Base-by-base conservation (phyloP, 1,139 yeast species). In the Hemisphaericaspora xylanilytica region DNA sequence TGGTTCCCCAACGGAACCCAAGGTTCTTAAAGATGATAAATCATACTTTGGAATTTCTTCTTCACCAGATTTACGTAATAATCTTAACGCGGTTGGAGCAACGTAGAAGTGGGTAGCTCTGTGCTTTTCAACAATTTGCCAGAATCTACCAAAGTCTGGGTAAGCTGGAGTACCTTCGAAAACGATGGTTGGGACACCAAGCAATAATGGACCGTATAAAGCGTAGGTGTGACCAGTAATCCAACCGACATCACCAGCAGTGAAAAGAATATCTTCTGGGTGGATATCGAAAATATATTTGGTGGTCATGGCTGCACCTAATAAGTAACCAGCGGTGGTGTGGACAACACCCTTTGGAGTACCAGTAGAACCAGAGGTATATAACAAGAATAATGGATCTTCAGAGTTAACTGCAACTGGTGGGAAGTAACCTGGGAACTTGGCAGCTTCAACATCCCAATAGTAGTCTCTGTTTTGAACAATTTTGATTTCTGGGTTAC, bases 231-330 rank as follows among this genome's bases (percentile, higher is more conserved):
- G 98, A 54, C 98, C 98, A 30, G 98, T 92, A 61, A 92, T 92
- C 98, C 98, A 92, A 63, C 98, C 98, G 39, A 92, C 96, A 65
- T 92, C 98, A 63, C 97, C 97, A 39, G 97, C 97, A 38, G 97
- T 90, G 75, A 92, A 92, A 46, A 92, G 73, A 39, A 85, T 77
- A 64, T 92, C 98, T 54, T 85, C 85, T 39, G 82, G 79, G 61
- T 88, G 96, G 42, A 92, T 76, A 64, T 94, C 98, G 61, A 92
- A 92, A 42, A 90, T 86, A 65, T 90, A 92, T 65, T 84, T 86
- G 43, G 97, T 87, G 42, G 97, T 88, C 67, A 90, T 70, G 39
- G 96, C 95, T 34, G 97, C 97, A 49, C 97, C 97, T 51, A 92
- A 74, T 52, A 92, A 75, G 71, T 84, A 92, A 47, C 97, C 97